A percentile compares a stretch with the other conserved stretches of the same genome.
Conservation (phyloP, 257 asterid genomes). For the Scutellaria minor region DNA sequence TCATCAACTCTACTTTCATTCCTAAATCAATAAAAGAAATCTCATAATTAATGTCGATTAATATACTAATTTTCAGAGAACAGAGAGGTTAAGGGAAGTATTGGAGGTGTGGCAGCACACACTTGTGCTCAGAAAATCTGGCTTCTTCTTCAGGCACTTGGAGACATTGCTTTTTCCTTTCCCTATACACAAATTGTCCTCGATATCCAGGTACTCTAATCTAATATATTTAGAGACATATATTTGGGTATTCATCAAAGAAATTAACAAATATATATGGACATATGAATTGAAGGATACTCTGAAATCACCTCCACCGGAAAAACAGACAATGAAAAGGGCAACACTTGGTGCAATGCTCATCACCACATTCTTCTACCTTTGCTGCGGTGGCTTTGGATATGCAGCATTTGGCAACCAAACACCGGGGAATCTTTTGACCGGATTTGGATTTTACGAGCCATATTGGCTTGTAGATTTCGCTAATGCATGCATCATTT, state of each 20-base stretch:
- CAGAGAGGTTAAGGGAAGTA: conserved; percentile 61
- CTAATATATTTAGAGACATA: no score
- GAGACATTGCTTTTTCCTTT: conserved; percentile 76
- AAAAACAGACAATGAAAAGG: conserved; percentile 69
- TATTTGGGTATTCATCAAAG: no score
- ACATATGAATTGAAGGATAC: conserved; percentile 52
- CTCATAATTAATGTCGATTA: no score
- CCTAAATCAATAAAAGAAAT: no score
- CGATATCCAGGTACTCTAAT: conserved; percentile 60
- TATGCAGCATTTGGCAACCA: conserved; percentile 77
- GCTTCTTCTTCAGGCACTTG: conserved; percentile 73
- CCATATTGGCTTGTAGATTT: conserved; percentile 76
- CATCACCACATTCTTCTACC: conserved; percentile 68
- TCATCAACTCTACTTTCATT: no score
- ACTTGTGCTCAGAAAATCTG: conserved; percentile 60
- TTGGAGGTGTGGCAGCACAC: conserved; percentile 54
- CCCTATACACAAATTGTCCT: conserved; percentile 70
- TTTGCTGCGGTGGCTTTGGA: conserved; percentile 70
- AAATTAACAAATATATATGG: no score
- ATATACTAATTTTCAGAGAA: conserved; percentile 46
- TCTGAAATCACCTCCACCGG: conserved; percentile 74
- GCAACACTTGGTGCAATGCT: conserved; percentile 51
- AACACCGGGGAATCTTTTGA: conserved; percentile 74
- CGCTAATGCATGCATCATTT: conserved; percentile 70
- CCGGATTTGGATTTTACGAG: conserved; percentile 76